phyloP scores from a whole-genome alignment of 345 rosid species.

The Acer campestre region DNA sequence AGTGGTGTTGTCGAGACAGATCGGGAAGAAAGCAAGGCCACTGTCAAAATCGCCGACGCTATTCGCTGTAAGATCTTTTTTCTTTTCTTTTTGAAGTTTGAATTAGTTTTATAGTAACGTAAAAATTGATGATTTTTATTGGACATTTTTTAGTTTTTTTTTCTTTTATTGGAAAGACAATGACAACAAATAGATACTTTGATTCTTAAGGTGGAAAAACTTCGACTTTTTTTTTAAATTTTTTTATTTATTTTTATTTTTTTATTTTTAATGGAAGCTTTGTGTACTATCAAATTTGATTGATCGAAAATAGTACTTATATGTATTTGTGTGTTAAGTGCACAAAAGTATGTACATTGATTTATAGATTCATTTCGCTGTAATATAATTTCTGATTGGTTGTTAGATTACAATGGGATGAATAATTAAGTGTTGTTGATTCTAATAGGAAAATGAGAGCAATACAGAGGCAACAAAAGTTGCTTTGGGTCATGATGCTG shows the following conservation, averaged over 20 bases:
- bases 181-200: constrained; percentile 47
- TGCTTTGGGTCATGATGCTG: constrained; percentile 55
- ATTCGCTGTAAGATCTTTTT: constrained; percentile 33
- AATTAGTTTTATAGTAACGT: neutral
- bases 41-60: constrained; percentile 65
- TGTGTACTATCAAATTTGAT: neutral
- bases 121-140: neutral
- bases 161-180: constrained; percentile 55
- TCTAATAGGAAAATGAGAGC: constrained; percentile 53
- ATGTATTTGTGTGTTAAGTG: neutral
- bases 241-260: too few relatives aligned
- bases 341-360: neutral
- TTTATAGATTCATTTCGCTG: neutral
- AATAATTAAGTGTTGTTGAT: neutral
- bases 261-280: neutral
- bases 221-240: neutral
- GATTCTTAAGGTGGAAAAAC: constrained; percentile 45
- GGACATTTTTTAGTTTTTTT: too few relatives aligned
- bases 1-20: constrained; percentile 60
- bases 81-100: neutral
- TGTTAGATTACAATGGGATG: neutral
- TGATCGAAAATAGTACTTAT: neutral
- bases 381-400: neutral
- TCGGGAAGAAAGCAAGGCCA: constrained; percentile 73
- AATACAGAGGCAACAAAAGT: constrained; percentile 32